Evolutionary conservation across 2,329 filamentous ascomycete genomes (phyloP), one percentile per base, ranked within the genome.

Genomic region (Cladosporium sp.): DNA sequence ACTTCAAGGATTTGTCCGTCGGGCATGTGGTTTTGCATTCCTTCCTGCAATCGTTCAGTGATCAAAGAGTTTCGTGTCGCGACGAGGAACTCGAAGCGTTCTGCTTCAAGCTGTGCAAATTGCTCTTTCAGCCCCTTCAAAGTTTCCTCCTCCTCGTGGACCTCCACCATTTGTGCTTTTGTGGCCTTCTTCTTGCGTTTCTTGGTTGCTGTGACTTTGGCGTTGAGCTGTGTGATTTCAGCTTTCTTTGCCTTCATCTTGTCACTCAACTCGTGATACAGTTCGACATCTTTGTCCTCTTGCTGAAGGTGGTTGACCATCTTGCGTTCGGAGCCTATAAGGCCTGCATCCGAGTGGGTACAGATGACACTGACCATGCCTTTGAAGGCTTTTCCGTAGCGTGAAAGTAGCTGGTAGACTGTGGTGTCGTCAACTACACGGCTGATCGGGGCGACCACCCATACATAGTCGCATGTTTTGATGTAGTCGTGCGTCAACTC

Each of bases 391-490:
- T 66, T 58, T 16, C 66, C 71, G 51, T 71, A 74, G 2, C 65
- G 67, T 0, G 48, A 43, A 5, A 74, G 65, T 14, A 69, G 56
- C 16, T 63, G 30, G 18, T 69, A 65, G 0, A 72, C 58, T 7
- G 28, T 57, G 0, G n/a, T 56, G 34, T 73, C 69, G 26, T 67
- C 67, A 3, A 68, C 58, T 16, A 68, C 62, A 5, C 73, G 71
- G 3, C 36, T 58, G 36, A 71, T 68, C 2, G 32, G 61, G 0
- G 65, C 46, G 0, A 75, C 69, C 1, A 70, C 59, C 70, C 71
- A 72, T 7, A 75, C 48, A 10, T 64, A 59, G 49, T 74, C 70
- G 49, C 71, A 71, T 1, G 51, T 64, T 11, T 65, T 43, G 32
- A 74, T 65, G 34, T 69, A 68, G 4, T 68, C 67, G 7, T 67